Conservation (phyloP, 768 basidiomycete species). For the Termitomyces sp. region DNA sequence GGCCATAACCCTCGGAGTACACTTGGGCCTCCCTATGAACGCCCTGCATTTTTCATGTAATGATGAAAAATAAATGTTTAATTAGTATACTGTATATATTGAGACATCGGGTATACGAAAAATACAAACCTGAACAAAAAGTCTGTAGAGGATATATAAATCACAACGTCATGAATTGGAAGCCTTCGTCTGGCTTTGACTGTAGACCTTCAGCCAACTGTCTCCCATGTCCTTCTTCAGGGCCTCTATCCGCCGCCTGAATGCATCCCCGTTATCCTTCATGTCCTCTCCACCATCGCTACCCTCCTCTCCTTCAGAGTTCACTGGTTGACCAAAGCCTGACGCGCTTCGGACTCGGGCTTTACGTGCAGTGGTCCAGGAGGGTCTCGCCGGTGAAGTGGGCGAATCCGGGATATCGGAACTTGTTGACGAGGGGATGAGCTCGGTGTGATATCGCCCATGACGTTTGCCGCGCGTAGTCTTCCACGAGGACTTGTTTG, state of each 20-base stretch:
- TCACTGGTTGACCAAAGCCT: conserved; percentile 50
- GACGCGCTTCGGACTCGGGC: conserved; percentile 55
- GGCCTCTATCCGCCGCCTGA: conserved; percentile 74
- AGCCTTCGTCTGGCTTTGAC: conserved; percentile 41
- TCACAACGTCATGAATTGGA: conserved; percentile 3
- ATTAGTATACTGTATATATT: not conserved
- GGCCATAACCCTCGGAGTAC: conserved; percentile 75
- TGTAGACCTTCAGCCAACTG: conserved; percentile 82
- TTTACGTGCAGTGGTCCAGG: conserved; percentile 34
- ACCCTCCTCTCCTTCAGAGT: conserved; percentile 17
- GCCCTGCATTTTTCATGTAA: too few species aligned
- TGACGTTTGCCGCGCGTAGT: conserved; percentile 32
- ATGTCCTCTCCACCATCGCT: conserved; percentile 18
- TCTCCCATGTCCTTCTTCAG: conserved; percentile 87
- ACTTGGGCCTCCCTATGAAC: conserved; percentile 68
- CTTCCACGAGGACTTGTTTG: conserved; percentile 1
- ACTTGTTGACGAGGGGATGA: conserved; percentile 19
- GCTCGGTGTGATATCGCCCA: conserved; percentile 46
- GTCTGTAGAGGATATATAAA: not conserved
- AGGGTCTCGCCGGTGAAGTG: conserved; percentile 3
- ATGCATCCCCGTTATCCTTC: conserved; percentile 59
- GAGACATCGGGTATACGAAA: not conserved
- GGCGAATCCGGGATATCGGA: conserved; percentile 11
- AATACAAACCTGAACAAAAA: not conserved
- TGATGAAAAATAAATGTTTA: too few species aligned